These are phyloP conservation scores for Trichocomaceae sp. DNA, from an alignment of 2,329 filamentous ascomycete genomes.

Conservation along the genomic window DNA sequence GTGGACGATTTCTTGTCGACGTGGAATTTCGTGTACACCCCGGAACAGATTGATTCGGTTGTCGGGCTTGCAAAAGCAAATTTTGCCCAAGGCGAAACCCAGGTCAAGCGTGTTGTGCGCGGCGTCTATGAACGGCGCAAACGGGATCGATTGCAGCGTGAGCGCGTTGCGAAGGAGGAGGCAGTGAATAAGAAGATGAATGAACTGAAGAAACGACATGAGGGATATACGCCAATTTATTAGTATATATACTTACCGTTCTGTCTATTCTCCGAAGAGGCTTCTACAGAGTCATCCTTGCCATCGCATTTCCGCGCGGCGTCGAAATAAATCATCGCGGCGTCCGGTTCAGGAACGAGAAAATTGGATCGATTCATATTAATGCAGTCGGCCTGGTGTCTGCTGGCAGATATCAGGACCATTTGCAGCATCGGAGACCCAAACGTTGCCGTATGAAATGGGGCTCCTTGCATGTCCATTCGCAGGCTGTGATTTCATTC, in stretches of 20 bases:
- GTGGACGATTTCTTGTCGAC: slow-evolving; percentile 82
- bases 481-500: slow-evolving; percentile 33
- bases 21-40: slow-evolving; percentile 97
- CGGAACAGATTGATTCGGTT: slow-evolving; percentile 80
- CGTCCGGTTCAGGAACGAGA: slow-evolving; percentile 15
- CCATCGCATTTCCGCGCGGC: slow-evolving; percentile 21
- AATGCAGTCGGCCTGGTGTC: slow-evolving; percentile 20
- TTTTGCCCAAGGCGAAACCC: slow-evolving; percentile 72
- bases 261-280: too few species aligned
- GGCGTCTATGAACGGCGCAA: slow-evolving; percentile 94
- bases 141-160: slow-evolving; percentile 38
- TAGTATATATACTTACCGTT: neutral
- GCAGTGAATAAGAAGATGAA: slow-evolving; percentile 1
- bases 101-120: slow-evolving; percentile 69
- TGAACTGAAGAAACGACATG: slow-evolving; percentile 8
- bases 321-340: slow-evolving; percentile 25
- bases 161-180: slow-evolving; percentile 16
- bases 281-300: slow-evolving; percentile 11
- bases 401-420: slow-evolving; percentile 20
- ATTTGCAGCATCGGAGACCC: too few species aligned
- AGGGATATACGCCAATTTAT: slow-evolving; percentile 12
- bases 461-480: slow-evolving; percentile 29
- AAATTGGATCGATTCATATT: slow-evolving; percentile 28
- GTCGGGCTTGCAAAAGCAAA: slow-evolving; percentile 78
- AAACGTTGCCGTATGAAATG: too few species aligned